Conservation (phyloP, 495 filamentous ascomycete species). For the Penicillium nucicola region DNA sequence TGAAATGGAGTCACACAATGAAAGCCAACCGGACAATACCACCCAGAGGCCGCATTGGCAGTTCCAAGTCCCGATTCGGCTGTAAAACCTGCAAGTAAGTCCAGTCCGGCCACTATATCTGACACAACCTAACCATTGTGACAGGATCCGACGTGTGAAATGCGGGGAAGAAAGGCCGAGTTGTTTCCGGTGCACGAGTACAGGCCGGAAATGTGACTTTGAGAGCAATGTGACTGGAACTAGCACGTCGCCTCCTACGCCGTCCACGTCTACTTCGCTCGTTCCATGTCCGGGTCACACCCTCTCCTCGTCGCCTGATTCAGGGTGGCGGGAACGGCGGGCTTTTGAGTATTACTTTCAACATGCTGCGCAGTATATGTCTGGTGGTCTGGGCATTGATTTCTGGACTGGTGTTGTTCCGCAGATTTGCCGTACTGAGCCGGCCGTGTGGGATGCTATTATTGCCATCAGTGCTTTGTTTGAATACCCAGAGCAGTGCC, state of each 20-base stretch:
- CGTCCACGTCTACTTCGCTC: neutral
- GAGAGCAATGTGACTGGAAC: neutral
- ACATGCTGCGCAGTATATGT: conserved; percentile 43
- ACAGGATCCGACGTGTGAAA: conserved; percentile 60
- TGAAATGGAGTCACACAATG: too few species aligned
- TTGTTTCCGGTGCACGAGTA: conserved; percentile 54
- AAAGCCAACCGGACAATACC: neutral
- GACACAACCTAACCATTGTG: neutral
- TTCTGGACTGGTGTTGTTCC: conserved; percentile 55
- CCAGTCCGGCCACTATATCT: neutral
- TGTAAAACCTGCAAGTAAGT: conserved; percentile 29
- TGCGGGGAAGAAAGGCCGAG: conserved; percentile 62
- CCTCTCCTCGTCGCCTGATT: conserved; percentile 7
- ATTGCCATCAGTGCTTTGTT: conserved; percentile 49
- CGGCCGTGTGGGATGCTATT: conserved; percentile 55
- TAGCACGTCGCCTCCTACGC: neutral
- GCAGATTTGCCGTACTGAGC: conserved; percentile 52
- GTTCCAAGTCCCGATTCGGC: conserved; percentile 17
- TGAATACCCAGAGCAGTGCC: conserved; percentile 24
- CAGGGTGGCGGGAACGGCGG: conserved; percentile 27
- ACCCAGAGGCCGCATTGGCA: conserved; percentile 11
- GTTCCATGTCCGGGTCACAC: neutral
- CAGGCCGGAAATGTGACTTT: conserved; percentile 46
- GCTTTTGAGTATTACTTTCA: conserved; percentile 53
- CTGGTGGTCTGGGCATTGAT: conserved; percentile 41